A percentile compares a stretch with the other conserved stretches of the same genome.
Evolutionary conservation across 2,329 filamentous ascomycete genomes (phyloP).

Genomic region (Zymoseptoria pseudotritici): DNA sequence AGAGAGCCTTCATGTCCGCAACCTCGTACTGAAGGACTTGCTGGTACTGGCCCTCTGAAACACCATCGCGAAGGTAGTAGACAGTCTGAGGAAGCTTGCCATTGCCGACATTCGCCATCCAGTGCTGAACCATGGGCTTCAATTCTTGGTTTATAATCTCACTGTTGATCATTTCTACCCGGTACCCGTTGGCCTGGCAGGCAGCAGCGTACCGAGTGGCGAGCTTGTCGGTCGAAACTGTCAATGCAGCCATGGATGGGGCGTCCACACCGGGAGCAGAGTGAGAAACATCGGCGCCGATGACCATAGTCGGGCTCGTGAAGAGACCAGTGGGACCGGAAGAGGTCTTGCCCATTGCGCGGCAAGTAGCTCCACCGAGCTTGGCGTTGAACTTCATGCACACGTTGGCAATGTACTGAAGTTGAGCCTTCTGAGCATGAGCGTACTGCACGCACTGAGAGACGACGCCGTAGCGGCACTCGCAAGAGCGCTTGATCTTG

Average conservation of each 20-base stretch:
- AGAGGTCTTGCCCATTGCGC: constrained; percentile 36
- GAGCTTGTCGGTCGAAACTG: constrained; percentile 66
- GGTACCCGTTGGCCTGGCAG: constrained; percentile 74
- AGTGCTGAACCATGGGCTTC: constrained; percentile 53
- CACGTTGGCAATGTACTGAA: constrained; percentile 89
- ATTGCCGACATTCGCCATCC: constrained; percentile 50
- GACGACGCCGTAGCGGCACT: constrained; percentile 75
- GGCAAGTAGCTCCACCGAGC: constrained; percentile 71
- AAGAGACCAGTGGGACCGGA: constrained; percentile 28
- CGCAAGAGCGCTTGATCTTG: constrained; percentile 79
- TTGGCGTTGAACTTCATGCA: constrained; percentile 97
- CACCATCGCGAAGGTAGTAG: constrained; percentile 89
- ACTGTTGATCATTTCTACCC: constrained; percentile 63
- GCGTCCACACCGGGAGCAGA: constrained; percentile 59
- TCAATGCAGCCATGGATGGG: constrained; percentile 76
- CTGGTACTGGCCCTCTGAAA: constrained; percentile 76
- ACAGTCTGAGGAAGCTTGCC: constrained; percentile 61
- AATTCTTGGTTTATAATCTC: constrained; percentile 46
- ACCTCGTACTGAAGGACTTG: constrained; percentile 78
- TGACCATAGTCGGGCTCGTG: constrained; percentile 62
- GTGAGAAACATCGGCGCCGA: constrained; percentile 89
- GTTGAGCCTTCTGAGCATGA: constrained; percentile 62
- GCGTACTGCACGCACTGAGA: constrained; percentile 71
- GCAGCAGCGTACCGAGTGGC: constrained; percentile 70
- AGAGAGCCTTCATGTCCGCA: constrained; percentile 54